Conservation (phyloP, 2,329 filamentous ascomycete genomes). For the Truncatella angustata region DNA sequence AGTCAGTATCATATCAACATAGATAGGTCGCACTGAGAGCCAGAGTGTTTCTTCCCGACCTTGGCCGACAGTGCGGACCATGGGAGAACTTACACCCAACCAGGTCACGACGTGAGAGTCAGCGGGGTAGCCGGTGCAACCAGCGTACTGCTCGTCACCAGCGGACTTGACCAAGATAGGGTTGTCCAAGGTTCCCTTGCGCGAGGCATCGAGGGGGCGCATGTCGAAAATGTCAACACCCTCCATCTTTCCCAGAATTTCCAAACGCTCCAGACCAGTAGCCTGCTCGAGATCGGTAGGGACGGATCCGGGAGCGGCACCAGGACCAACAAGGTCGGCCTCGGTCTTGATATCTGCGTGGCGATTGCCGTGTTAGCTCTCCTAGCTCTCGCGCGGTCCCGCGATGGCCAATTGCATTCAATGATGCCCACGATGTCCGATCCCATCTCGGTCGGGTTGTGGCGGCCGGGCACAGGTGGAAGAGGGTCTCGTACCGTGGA, state of each 20-base stretch:
- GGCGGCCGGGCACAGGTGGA: not conserved
- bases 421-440: not conserved
- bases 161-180: slow-evolving; percentile 89
- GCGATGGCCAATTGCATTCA: not conserved
- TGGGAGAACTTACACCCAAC: slow-evolving; percentile 70
- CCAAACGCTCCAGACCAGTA: slow-evolving; percentile 96
- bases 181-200: slow-evolving; percentile 86
- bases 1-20: not conserved
- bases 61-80: no score
- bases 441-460: not conserved
- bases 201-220: slow-evolving; percentile 88
- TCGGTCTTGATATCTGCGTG: slow-evolving; percentile 74
- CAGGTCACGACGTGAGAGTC: slow-evolving; percentile 91
- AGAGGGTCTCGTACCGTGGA: slow-evolving; percentile 42
- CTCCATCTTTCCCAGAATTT: slow-evolving; percentile 99
- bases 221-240: slow-evolving; percentile 98
- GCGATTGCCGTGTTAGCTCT: slow-evolving; percentile 14
- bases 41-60: no score
- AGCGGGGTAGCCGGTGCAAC: slow-evolving; percentile 90
- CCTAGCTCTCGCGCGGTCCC: not conserved
- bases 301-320: slow-evolving; percentile 77
- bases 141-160: slow-evolving; percentile 93
- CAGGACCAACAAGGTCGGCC: slow-evolving; percentile 81
- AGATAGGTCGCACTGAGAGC: no score
- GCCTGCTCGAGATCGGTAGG: slow-evolving; percentile 94